A percentile compares a stretch with the other conserved stretches of the same genome.
These are phyloP conservation scores for Millerago galiae DNA, from an alignment of 805 yeast genomes.

Conservation along the genomic window DNA sequence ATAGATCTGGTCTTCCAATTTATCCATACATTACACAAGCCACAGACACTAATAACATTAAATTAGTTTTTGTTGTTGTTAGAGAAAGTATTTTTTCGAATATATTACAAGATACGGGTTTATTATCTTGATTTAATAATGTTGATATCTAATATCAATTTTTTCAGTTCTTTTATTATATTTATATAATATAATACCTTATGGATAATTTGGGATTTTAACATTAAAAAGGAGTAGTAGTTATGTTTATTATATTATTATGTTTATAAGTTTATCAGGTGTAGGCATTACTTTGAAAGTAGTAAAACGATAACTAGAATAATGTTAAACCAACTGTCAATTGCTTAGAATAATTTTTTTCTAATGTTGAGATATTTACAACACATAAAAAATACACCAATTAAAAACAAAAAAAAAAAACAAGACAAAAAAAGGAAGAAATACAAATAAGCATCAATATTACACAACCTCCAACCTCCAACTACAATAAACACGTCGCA, in stretches of 20 bases:
- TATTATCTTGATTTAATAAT: constrained; percentile 34
- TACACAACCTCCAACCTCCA: too few species aligned
- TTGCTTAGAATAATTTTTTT: too few species aligned
- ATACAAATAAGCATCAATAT: too few species aligned
- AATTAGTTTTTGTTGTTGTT: constrained; percentile 79
- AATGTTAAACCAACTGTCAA: too few species aligned
- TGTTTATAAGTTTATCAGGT: not conserved
- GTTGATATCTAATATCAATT: not conserved
- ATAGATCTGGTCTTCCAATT: constrained; percentile 72
- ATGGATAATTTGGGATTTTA: not conserved
- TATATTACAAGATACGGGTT: constrained; percentile 68
- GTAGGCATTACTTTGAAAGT: too few species aligned
- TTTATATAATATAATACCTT: not conserved
- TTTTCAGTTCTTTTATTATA: not conserved
- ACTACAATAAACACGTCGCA: too few species aligned
- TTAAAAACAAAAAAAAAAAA: too few species aligned
- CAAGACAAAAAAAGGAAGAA: too few species aligned
- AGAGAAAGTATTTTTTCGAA: constrained; percentile 76
- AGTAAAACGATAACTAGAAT: too few species aligned
- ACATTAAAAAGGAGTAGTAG: not conserved
- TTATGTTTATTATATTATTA: not conserved
- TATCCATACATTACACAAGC: constrained; percentile 94
- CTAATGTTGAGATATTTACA: too few species aligned
- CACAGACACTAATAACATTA: constrained; percentile 85
- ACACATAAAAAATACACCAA: too few species aligned